A percentile compares a stretch with the other conserved stretches of the same genome.
phyloP scores from a whole-genome alignment of 2,329 filamentous ascomycete genomes.

The Neonectria ditissima region DNA sequence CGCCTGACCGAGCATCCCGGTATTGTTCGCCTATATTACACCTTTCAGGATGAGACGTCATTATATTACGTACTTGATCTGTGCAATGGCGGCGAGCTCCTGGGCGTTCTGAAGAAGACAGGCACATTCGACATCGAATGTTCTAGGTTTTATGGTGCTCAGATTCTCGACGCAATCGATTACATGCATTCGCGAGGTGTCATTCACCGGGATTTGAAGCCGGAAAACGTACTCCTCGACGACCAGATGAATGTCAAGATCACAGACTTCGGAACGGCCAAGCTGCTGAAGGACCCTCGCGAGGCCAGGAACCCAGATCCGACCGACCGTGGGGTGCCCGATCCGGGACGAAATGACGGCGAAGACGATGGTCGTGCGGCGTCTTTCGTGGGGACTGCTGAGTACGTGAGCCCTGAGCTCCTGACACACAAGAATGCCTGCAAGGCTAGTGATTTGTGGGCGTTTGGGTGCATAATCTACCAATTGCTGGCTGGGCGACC shows the following conservation, averaged over 20 bases:
- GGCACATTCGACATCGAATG: constrained; percentile 96
- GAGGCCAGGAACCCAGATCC: constrained; percentile 57
- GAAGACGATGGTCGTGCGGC: constrained; percentile 80
- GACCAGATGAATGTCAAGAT: constrained; percentile 98
- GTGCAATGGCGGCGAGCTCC: constrained; percentile 89
- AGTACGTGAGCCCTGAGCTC: constrained; percentile 98
- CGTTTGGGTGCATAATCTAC: constrained; percentile 97
- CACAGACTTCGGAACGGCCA: constrained; percentile 98
- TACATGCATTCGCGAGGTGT: constrained; percentile 98
- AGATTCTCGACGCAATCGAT: constrained; percentile 95
- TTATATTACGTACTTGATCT: constrained; percentile 97
- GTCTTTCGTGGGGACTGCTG: constrained; percentile 96
- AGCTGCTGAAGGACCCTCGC: constrained; percentile 71
- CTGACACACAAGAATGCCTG: constrained; percentile 96
- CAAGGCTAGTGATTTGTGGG: constrained; percentile 98
- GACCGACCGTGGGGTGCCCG: constrained; percentile 52
- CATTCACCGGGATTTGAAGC: constrained; percentile 96
- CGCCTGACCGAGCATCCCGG: constrained; percentile 95
- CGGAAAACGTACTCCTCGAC: constrained; percentile 95
- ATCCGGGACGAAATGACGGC: constrained; percentile 51
- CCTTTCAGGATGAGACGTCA: constrained; percentile 96
- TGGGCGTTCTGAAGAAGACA: constrained; percentile 94
- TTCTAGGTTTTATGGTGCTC: constrained; percentile 91
- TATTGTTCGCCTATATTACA: constrained; percentile 97
- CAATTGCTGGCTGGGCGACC: constrained; percentile 95